Percentiles rank a stretch among this genome's conserved stretches.
Evolutionary conservation across 1,139 yeast genomes (phyloP).

Genomic region (Sugiyamaella novakii): DNA sequence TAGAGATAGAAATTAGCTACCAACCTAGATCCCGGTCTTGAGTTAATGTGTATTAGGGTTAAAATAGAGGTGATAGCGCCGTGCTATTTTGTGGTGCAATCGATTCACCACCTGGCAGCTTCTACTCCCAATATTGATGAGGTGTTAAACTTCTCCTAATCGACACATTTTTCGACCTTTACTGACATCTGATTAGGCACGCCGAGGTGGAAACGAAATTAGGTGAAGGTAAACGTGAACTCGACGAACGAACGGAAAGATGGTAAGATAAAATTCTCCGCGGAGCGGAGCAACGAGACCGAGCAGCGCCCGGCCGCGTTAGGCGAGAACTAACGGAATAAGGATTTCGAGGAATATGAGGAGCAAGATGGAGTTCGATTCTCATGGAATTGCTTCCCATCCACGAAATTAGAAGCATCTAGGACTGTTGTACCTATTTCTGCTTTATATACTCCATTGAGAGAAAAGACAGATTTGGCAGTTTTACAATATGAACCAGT

Average conservation of each 20-base stretch:
- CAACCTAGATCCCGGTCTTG: too few relatives aligned
- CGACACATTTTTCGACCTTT: background rate
- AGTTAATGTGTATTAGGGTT: too few relatives aligned
- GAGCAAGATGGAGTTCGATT: constrained; percentile 87
- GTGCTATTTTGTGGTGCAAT: background rate
- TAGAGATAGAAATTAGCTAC: too few relatives aligned
- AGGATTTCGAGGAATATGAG: constrained; percentile 82
- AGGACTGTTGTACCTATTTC: constrained; percentile 95
- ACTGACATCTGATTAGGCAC: background rate
- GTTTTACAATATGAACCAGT: constrained; percentile 89
- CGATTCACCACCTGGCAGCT: constrained; percentile 9
- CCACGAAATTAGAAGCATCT: constrained; percentile 85
- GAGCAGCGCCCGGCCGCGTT: background rate
- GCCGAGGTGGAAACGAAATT: background rate
- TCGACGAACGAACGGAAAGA: background rate
- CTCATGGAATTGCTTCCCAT: constrained; percentile 90
- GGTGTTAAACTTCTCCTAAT: background rate
- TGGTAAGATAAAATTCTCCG: background rate
- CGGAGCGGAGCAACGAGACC: background rate
- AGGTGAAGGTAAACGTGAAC: too few relatives aligned
- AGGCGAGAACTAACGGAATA: too few relatives aligned
- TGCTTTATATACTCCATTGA: constrained; percentile 89
- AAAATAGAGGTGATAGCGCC: too few relatives aligned
- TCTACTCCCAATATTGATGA: constrained; percentile 1
- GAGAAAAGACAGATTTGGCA: constrained; percentile 75